Evolutionary conservation across 2,329 filamentous ascomycete genomes (phyloP), one percentile per base, ranked within the genome.

Genomic region (Talaromyces sp.): DNA sequence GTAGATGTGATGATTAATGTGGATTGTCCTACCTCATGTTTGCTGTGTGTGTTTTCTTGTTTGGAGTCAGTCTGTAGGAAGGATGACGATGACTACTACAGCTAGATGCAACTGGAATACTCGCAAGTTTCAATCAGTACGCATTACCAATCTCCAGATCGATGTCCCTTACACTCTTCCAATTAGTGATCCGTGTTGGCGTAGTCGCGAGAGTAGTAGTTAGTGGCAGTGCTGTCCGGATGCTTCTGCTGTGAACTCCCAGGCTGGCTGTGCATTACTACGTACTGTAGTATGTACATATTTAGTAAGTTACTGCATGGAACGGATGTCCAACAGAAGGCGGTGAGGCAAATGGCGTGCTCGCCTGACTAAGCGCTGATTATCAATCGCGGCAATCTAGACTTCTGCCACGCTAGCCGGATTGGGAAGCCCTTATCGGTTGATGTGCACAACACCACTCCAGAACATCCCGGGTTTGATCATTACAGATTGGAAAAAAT

Each of bases 331-430:
- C 28, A 12, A 48, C 44, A 6, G 61, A 44, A 50, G 61, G 56
- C 56, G 57, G 61, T 58, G 54, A 21, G 48, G n/a, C 14, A 14
- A n/a, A 64, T 64, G 62, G 44, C 62, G 62, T 64, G 62, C 62
- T 61, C 39, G n/a, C 57, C 23, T 16, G 35, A 31, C 6, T 58
- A 16, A 33, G 9, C 31, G 12, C 50, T 46, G 62, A 50, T 61
- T 64, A 61, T 50, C 61, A 63, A 63, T 46, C 62, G 23, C 33
- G 56, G 18, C 21, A 14, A 21, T 55, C 57, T 46, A 60, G 48
- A 60, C 56, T 55, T n/a, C 25, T 21, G n/a, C 35, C n/a, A n/a
- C 44, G 42, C 44, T 48, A 48, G 23, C 44, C 46, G 0, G 14
- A 18, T 31, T 31, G 46, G 23, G 25, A 46, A 23, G 42, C 44